phyloP scores from a whole-genome alignment of 257 asterid genomes.

The Solanum ahanhuiri region DNA sequence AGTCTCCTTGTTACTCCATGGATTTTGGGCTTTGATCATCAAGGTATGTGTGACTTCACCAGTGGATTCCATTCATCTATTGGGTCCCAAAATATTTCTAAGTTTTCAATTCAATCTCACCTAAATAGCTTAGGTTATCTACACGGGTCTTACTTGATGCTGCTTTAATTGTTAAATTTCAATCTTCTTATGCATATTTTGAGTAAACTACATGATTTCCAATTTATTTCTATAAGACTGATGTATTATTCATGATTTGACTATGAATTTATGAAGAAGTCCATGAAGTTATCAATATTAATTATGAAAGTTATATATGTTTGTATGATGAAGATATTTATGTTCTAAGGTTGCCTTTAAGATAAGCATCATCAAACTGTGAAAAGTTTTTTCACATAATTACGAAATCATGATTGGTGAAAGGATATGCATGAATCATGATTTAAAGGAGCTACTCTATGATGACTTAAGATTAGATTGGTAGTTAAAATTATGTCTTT shows the following conservation, averaged over 20 bases:
- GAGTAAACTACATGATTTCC: not conserved
- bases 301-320: not conserved
- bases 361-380: not conserved
- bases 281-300: not conserved
- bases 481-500: too few species aligned
- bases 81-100: not conserved
- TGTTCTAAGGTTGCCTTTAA: not conserved
- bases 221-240: not conserved
- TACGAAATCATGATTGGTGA: not conserved
- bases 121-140: not conserved
- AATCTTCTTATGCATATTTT: not conserved
- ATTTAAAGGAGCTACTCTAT: not conserved
- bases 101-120: not conserved
- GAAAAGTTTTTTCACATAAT: not conserved
- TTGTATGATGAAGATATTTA: not conserved
- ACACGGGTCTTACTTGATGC: not conserved
- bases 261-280: not conserved
- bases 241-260: not conserved
- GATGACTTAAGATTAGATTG: not conserved
- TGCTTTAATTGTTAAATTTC: not conserved
- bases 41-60: not conserved
- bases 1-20: not conserved
- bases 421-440: not conserved
- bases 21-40: not conserved
- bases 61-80: not conserved